Percentiles rank a stretch among this genome's conserved stretches.
Conservation (phyloP, 768 basidiomycete species). For the Russula brevipes region DNA sequence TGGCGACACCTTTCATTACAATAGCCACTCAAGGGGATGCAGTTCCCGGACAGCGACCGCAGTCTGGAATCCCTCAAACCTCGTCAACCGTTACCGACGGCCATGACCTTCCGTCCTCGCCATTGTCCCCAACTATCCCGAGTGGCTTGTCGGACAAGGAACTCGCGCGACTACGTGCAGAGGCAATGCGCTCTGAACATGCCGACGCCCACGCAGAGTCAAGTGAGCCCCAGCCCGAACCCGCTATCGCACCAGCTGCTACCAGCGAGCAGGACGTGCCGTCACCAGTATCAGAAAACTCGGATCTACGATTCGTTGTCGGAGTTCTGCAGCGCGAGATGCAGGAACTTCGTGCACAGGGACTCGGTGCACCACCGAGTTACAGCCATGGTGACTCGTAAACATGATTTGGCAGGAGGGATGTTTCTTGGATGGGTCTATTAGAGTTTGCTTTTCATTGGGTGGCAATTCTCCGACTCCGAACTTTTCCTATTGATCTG, state of each 20-base stretch:
- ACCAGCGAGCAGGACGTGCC: not conserved
- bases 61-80: not conserved
- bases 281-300: not conserved
- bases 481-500: too few relatives aligned
- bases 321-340: slow-evolving; percentile 29
- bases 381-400: not conserved
- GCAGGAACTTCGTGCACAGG: slow-evolving; percentile 27
- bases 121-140: not conserved
- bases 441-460: too few relatives aligned
- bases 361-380: slow-evolving; percentile 6
- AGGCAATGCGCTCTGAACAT: not conserved
- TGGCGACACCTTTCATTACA: too few relatives aligned
- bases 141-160: slow-evolving; percentile 13
- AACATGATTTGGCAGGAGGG: too few relatives aligned
- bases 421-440: too few relatives aligned
- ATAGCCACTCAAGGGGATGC: too few relatives aligned
- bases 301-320: slow-evolving; percentile 26
- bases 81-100: not conserved
- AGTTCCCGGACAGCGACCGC: too few relatives aligned
- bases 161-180: slow-evolving; percentile 7
- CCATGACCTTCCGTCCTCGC: not conserved
- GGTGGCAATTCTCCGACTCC: too few relatives aligned
- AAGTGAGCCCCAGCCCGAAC: not conserved
- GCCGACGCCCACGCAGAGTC: not conserved
- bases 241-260: not conserved